Evolutionary conservation across 2,329 filamentous ascomycete genomes (phyloP), one percentile per base, ranked within the genome.

Genomic region (Diaporthe batatas): DNA sequence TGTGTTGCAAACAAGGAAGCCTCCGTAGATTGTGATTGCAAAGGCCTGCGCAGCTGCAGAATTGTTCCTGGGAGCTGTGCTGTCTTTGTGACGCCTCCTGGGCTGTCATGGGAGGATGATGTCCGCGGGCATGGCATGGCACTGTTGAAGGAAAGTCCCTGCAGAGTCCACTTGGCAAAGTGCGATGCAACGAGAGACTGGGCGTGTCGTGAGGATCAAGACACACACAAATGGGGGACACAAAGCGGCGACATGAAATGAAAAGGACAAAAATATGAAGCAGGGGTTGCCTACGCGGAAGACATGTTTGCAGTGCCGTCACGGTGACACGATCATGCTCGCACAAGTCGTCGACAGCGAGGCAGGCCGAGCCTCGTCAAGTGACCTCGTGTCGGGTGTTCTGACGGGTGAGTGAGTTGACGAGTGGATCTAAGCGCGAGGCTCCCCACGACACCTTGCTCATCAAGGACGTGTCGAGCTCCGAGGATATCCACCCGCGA

Each of bases 371-470:
- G 65, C 51, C 73, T 70, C 57, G 39, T 69, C 70, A 67, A 72
- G 73, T 32, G 65, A 74, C 65, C 32, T 21, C n/a, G 55, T 18
- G 47, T 44, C 44, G 25, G 55, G 55, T 29, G 68, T 59, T 51
- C 44, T 55, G 55, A 62, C 32, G 49, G 44, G 47, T 47, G 57
- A 57, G 68, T 73, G 72, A 72, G 65, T 71, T 74, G 70, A 73
- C 32, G 47, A 70, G 72, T 74, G 72, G 72, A 73, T 73, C 69
- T 73, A 62, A 53, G 68, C 53, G 68, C 53, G 54, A 51, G 44
- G 55, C 67, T 57, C 44, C 58, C 59, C 55, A 65, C 70, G 64
- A 74, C 64, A 57, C 69, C 53, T 49, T 65, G 59, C 57, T 39
- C 25, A 53, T 34, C 23, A 23, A 64, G 39, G 47, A 32, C n/a